phyloP scores from a whole-genome alignment of 1,139 yeast genomes.

The Saccharomyces hybrid region DNA sequence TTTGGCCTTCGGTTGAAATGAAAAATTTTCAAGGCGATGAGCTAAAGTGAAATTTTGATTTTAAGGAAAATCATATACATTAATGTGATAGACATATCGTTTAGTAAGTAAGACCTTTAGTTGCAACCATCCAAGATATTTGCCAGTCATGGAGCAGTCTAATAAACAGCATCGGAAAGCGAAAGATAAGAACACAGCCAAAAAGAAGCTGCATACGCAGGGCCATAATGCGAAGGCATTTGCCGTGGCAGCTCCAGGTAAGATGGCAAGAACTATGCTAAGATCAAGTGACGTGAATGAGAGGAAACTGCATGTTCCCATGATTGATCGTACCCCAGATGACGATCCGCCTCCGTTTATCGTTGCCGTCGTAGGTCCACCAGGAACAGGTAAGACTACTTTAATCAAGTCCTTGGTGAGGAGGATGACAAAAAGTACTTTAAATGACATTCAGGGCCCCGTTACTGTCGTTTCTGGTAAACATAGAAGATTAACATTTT shows the following conservation, averaged over 20 bases:
- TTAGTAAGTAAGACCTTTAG: neutral
- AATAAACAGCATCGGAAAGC: slow-evolving; percentile 56
- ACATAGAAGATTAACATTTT: slow-evolving; percentile 82
- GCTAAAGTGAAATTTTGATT: neutral
- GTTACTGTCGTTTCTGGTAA: slow-evolving; percentile 97
- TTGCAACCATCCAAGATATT: neutral
- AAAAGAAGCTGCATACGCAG: slow-evolving; percentile 81
- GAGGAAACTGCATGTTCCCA: slow-evolving; percentile 86
- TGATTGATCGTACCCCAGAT: slow-evolving; percentile 96
- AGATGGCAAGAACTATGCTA: slow-evolving; percentile 75
- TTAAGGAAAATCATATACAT: neutral
- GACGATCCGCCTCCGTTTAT: slow-evolving; percentile 97
- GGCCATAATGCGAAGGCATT: slow-evolving; percentile 96
- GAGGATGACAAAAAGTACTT: slow-evolving; percentile 80
- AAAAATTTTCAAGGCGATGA: neutral
- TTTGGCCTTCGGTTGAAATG: neutral
- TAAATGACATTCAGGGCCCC: slow-evolving; percentile 88
- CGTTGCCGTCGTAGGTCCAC: slow-evolving; percentile 97
- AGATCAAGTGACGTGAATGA: slow-evolving; percentile 84
- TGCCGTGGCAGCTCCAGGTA: slow-evolving; percentile 88
- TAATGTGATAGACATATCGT: neutral
- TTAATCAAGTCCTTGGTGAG: slow-evolving; percentile 82
- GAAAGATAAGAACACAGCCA: slow-evolving; percentile 55
- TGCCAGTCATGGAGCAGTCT: slow-evolving; percentile 37
- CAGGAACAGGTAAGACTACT: slow-evolving; percentile 97